phyloP scores from a whole-genome alignment of 2,329 filamentous ascomycete species.

The Achaetomium macrosporum region DNA sequence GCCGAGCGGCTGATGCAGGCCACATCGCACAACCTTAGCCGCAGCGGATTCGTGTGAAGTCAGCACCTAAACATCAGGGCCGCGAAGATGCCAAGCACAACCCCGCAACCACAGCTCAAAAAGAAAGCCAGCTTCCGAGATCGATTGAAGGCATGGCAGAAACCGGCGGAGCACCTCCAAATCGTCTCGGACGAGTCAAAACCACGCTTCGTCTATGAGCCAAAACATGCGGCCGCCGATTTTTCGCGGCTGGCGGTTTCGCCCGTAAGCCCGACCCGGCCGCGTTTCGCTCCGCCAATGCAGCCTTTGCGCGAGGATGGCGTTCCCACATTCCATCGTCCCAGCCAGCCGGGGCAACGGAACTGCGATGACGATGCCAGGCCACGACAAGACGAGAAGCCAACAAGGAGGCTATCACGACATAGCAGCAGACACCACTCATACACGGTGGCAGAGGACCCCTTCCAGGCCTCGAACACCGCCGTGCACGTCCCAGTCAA shows the following conservation, averaged over 20 bases:
- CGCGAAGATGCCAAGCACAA: slow-evolving; percentile 5
- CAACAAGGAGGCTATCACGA: background rate
- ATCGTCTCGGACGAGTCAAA: slow-evolving; percentile 24
- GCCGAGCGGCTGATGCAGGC: slow-evolving; percentile 4
- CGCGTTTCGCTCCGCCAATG: background rate
- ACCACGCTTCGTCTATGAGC: slow-evolving; percentile 23
- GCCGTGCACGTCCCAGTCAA: slow-evolving; percentile 5
- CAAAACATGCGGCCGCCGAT: slow-evolving; percentile 29
- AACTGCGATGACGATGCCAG: no score
- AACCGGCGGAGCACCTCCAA: slow-evolving; percentile 10
- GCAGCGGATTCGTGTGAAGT: slow-evolving; percentile 1
- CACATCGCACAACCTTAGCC: slow-evolving; percentile 7
- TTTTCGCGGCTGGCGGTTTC: slow-evolving; percentile 25
- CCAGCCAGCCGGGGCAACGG: no score
- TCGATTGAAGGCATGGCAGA: slow-evolving; percentile 20
- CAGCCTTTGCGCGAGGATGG: slow-evolving; percentile 7
- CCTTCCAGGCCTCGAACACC: slow-evolving; percentile 6
- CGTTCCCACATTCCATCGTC: no score
- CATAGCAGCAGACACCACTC: background rate
- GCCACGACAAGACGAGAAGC: background rate
- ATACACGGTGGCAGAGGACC: slow-evolving; percentile 7
- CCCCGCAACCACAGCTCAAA: slow-evolving; percentile 16
- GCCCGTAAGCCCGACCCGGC: slow-evolving; percentile 11
- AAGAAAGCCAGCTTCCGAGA: slow-evolving; percentile 24
- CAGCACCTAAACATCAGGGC: background rate